These are phyloP conservation scores for Dactylonectria macrodidyma DNA, from an alignment of 2,329 filamentous ascomycete genomes.

Conservation along the genomic window DNA sequence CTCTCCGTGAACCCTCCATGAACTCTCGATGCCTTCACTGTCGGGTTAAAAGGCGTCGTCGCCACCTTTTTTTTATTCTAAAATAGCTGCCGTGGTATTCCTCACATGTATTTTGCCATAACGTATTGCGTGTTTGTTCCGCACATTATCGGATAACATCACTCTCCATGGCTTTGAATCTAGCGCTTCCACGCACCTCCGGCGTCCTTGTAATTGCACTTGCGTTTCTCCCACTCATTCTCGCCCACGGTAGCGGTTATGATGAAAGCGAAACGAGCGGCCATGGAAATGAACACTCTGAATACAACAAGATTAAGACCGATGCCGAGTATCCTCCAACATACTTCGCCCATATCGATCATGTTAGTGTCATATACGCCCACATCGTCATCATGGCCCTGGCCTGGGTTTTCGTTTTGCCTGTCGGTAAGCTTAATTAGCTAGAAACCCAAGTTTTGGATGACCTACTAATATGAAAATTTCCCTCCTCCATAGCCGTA, in stretches of 20 bases:
- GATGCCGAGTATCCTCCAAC: slow-evolving; percentile 59
- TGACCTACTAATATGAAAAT: slow-evolving; percentile 24
- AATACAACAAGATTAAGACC: slow-evolving; percentile 44
- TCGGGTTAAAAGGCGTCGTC: slow-evolving; percentile 12
- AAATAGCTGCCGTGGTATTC: not conserved
- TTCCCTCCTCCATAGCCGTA: slow-evolving; percentile 69
- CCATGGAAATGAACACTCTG: slow-evolving; percentile 30
- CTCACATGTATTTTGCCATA: not conserved
- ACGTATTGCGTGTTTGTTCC: not conserved
- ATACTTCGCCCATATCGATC: slow-evolving; percentile 72
- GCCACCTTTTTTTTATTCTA: not conserved
- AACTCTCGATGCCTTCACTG: slow-evolving; percentile 17
- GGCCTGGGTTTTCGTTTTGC: slow-evolving; percentile 81
- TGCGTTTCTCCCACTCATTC: slow-evolving; percentile 36
- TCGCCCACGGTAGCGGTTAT: slow-evolving; percentile 41
- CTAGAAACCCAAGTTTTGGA: not conserved
- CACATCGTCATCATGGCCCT: slow-evolving; percentile 81
- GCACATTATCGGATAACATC: not conserved
- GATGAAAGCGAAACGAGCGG: slow-evolving; percentile 28
- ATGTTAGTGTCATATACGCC: slow-evolving; percentile 72
- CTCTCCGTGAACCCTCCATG: not conserved
- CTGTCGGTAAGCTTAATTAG: slow-evolving; percentile 71
- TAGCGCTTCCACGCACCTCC: not conserved
- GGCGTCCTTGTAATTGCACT: slow-evolving; percentile 29
- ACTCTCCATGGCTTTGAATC: slow-evolving; percentile 20